Evolutionary conservation across 2,329 filamentous ascomycete species (phyloP), one percentile per base, ranked within the genome.

Genomic region (Parasarocladium wereldwijsianum): DNA sequence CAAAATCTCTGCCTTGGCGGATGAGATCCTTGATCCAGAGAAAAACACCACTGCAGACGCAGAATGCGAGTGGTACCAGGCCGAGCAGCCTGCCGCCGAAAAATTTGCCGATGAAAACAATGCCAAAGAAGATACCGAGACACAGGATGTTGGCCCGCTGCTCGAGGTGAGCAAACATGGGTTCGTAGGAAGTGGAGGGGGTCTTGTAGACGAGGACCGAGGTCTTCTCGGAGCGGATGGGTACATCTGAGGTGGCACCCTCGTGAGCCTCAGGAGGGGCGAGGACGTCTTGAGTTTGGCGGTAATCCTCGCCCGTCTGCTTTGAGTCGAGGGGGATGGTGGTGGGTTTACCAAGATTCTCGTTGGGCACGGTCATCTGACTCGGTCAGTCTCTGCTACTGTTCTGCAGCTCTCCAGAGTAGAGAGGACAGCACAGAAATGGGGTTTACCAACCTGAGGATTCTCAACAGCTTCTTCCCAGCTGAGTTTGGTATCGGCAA

Each of bases 121-220:
- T 84, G 6, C 66, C 69, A 17, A 80, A 45, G 36, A 86, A 73
- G 31, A 93, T 76, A 7, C 63, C 76, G 8, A 64, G 57, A 40
- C 79, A 81, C 4, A 94, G 55, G 1, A 71, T 58, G 26, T 70
- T 73, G n/a, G 78, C 81, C 8, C 76, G 70, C 39, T 71, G 70
- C 54, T 96, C 84, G 34, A 94, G 53, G 9, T 70, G 54, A 13
- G 64, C 69, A 49, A 81, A 94, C 68, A 85, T 93, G 4, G 86
- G 84, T 51, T 93, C 83, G 47, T 84, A 93, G 57, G 77, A 84
- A 40, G 93, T 70, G 0, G 79, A 80, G 0, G 87, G 87, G 0
- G 87, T 96, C 11, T 90, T 87, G 52, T 94, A 87, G 54, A 96
- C 96, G 17, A 94, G 66, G 12, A 96, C 76, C 38, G 93, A 94